These are phyloP conservation scores for Metarhizium robertsii DNA, from an alignment of 2,329 filamentous ascomycete species.

Conservation along the genomic window DNA sequence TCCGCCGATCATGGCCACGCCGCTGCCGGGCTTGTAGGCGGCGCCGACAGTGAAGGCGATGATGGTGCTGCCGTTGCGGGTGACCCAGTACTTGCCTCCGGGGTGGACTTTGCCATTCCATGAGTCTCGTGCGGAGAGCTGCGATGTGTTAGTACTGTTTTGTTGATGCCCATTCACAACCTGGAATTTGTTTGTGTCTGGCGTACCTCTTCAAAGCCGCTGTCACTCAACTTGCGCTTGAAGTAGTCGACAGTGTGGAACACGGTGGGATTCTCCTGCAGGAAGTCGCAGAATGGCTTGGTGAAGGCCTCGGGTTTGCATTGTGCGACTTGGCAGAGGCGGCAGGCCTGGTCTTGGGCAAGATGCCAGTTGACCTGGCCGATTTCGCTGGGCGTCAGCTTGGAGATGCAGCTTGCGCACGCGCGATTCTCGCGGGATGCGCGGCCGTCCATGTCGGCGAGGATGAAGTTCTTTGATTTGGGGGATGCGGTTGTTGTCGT, in stretches of 20 bases:
- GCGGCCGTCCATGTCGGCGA: conserved; percentile 30
- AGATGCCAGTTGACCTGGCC: conserved; percentile 23
- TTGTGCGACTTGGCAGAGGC: conserved; percentile 27
- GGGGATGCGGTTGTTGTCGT: conserved; percentile 3
- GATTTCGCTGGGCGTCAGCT: conserved; percentile 18
- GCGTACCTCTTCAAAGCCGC: conserved; percentile 63
- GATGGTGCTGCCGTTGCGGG: conserved; percentile 75
- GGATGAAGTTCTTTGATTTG: conserved; percentile 36
- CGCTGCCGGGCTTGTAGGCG: conserved; percentile 75
- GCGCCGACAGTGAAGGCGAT: conserved; percentile 80
- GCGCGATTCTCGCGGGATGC: conserved; percentile 23
- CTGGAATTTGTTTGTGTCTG: not conserved
- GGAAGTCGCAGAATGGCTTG: conserved; percentile 77
- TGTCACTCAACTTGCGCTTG: conserved; percentile 57
- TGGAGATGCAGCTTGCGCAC: conserved; percentile 29
- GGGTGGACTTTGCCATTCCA: conserved; percentile 66
- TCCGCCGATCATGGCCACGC: conserved; percentile 78
- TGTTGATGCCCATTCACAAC: not conserved
- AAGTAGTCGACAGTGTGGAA: conserved; percentile 85
- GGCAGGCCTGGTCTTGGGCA: conserved; percentile 18
- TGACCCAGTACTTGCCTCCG: conserved; percentile 83
- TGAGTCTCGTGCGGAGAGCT: conserved; percentile 68
- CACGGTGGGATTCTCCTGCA: conserved; percentile 83
- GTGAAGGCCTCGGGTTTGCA: conserved; percentile 58
- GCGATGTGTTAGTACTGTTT: not conserved